phyloP scores from a whole-genome alignment of 1,139 yeast genomes.

The Yamadazyma friedrichii region DNA sequence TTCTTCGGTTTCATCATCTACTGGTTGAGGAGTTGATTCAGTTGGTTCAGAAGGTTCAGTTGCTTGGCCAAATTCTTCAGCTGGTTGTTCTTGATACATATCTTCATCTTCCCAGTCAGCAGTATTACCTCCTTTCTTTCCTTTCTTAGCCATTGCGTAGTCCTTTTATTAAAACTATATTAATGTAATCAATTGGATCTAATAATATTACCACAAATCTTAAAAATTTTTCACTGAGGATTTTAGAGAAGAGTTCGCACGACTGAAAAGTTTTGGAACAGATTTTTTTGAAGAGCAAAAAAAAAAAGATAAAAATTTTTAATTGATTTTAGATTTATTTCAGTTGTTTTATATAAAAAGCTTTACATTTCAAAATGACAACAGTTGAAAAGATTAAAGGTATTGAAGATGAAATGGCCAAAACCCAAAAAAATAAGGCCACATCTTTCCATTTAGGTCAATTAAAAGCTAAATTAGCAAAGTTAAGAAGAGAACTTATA shows the following conservation, averaged over 20 bases:
- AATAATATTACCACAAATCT: background rate
- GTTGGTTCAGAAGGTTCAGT: slow-evolving; percentile 9
- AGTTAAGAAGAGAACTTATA: slow-evolving; percentile 84
- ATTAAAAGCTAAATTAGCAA: slow-evolving; percentile 93
- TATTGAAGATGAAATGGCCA: slow-evolving; percentile 95
- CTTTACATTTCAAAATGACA: slow-evolving; percentile 45
- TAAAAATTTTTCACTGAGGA: slow-evolving; percentile 3
- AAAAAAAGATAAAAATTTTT: background rate
- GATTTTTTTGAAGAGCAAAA: background rate
- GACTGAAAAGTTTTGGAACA: slow-evolving; percentile 4
- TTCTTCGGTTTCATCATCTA: slow-evolving; percentile 13
- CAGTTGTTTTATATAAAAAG: background rate
- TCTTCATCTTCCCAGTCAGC: slow-evolving; percentile 87
- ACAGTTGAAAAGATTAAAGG: slow-evolving; percentile 88
- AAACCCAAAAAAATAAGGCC: slow-evolving; percentile 93
- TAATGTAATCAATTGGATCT: background rate
- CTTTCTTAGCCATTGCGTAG: slow-evolving; percentile 45
- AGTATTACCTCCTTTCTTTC: slow-evolving; percentile 48
- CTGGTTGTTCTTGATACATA: slow-evolving; percentile 50
- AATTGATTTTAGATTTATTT: too few species aligned
- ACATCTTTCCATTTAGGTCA: slow-evolving; percentile 96
- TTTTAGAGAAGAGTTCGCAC: slow-evolving; percentile 4
- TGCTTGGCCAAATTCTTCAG: slow-evolving; percentile 51
- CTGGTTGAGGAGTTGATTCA: slow-evolving; percentile 13
- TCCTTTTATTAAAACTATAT: background rate